Conservation (phyloP, 306 rosid species). For the Fragaria vesca region DNA sequence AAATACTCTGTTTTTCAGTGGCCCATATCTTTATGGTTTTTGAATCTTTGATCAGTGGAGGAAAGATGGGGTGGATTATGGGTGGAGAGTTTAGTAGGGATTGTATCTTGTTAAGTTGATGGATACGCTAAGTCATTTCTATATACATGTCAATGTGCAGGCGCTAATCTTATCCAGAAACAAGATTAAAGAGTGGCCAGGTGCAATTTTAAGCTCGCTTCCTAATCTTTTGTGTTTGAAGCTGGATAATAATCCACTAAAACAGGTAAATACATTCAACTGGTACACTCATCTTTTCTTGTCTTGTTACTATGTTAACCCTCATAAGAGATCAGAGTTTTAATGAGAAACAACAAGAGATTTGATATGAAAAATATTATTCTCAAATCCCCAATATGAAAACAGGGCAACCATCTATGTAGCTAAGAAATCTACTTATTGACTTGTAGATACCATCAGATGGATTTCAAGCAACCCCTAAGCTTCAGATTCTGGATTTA, state of each 20-base stretch:
- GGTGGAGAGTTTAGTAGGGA: neutral
- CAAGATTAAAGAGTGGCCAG: conserved; percentile 85
- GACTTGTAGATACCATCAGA: conserved; percentile 68
- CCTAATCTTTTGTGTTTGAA: conserved; percentile 69
- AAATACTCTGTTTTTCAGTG: too few relatives aligned
- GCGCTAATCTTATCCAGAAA: conserved; percentile 73
- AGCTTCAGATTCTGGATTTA: conserved; percentile 76
- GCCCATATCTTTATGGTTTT: neutral
- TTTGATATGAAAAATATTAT: neutral
- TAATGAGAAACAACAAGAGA: neutral
- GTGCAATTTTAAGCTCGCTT: conserved; percentile 65
- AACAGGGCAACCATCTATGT: neutral
- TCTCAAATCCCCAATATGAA: neutral
- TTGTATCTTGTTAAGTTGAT: neutral
- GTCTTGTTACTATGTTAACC: neutral
- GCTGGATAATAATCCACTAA: conserved; percentile 75
- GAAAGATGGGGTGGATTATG: neutral
- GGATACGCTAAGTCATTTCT: conserved; percentile 21
- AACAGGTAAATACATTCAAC: conserved; percentile 48
- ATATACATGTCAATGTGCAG: conserved; percentile 49
- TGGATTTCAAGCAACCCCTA: conserved; percentile 71
- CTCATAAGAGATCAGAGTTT: neutral
- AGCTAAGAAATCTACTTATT: conserved; percentile 20
- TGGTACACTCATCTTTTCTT: neutral
- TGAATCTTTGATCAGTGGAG: neutral